A percentile compares a stretch with the other conserved stretches of the same genome.
Evolutionary conservation across 371 early-diverging fungal species (phyloP).

Genomic region (Batrachochytrium dendrobatidis): DNA sequence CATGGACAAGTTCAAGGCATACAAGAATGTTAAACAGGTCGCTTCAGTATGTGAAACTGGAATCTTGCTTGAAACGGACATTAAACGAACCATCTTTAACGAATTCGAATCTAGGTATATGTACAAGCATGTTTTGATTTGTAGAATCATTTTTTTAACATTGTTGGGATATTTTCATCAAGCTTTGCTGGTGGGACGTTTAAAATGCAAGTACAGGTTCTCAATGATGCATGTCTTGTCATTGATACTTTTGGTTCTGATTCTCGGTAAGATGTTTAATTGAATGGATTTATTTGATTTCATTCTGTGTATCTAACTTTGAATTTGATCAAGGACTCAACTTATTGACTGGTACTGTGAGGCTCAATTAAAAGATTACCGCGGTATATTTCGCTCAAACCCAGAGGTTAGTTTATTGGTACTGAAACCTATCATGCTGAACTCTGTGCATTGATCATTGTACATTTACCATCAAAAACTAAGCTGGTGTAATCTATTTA

Average conservation of each 20-base stretch:
- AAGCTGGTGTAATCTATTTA: constrained; percentile 18
- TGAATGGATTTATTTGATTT: neutral
- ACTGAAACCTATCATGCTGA: neutral
- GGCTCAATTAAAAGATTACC: constrained; percentile 76
- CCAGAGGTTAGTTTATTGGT: constrained; percentile 70
- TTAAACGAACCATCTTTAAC: constrained; percentile 60
- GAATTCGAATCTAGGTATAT: constrained; percentile 65
- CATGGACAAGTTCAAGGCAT: constrained; percentile 66
- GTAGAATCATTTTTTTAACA: neutral
- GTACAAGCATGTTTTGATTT: neutral
- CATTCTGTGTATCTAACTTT: too few species aligned
- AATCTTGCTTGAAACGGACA: constrained; percentile 51
- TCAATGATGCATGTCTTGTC: constrained; percentile 73
- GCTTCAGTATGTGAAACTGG: constrained; percentile 59
- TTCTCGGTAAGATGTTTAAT: constrained; percentile 46
- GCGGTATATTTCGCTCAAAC: constrained; percentile 64
- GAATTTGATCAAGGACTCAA: constrained; percentile 45
- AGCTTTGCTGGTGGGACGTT: constrained; percentile 33
- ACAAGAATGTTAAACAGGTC: constrained; percentile 68
- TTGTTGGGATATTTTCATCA: neutral
- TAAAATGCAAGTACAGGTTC: constrained; percentile 24
- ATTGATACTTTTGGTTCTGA: constrained; percentile 62
- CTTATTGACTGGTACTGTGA: constrained; percentile 74
- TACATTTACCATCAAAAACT: too few species aligned
- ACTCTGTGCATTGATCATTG: too few species aligned